Conservation (phyloP, 805 yeast species). For the Candida easanensis region DNA sequence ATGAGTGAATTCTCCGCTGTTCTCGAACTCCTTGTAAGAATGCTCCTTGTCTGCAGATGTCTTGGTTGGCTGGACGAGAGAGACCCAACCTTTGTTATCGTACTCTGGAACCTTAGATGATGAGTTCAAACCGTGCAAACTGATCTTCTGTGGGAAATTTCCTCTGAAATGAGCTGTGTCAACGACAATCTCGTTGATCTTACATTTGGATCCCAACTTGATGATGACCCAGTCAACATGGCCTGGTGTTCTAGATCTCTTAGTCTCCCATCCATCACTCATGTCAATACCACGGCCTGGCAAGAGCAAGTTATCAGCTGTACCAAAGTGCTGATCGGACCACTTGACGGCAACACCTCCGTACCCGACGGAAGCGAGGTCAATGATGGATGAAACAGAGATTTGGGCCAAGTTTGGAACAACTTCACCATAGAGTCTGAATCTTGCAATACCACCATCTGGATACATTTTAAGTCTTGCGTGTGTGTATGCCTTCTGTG, state of each 20-base stretch:
- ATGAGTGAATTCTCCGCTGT: constrained; percentile 51
- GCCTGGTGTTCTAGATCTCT: constrained; percentile 76
- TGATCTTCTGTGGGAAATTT: constrained; percentile 82
- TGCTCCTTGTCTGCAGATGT: constrained; percentile 88
- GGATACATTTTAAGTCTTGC: constrained; percentile 90
- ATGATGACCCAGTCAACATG: constrained; percentile 93
- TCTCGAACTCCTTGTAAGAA: constrained; percentile 35
- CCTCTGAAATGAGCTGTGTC: constrained; percentile 96
- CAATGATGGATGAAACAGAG: constrained; percentile 38
- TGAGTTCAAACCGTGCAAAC: constrained; percentile 56
- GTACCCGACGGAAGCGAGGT: constrained; percentile 75
- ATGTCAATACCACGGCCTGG: constrained; percentile 96
- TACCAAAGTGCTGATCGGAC: constrained; percentile 93
- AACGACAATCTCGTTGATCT: constrained; percentile 57
- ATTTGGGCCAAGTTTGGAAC: constrained; percentile 58
- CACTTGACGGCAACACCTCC: constrained; percentile 87
- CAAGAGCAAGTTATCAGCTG: constrained; percentile 81
- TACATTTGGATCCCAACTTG: constrained; percentile 66
- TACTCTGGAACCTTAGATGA: constrained; percentile 36
- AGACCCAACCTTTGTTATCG: constrained; percentile 54
- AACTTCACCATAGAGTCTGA: constrained; percentile 84
- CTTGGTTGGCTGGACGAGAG: constrained; percentile 62
- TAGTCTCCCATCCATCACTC: constrained; percentile 99
- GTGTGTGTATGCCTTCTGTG: constrained; percentile 69
- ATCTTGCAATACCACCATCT: constrained; percentile 97